Base-by-base conservation (phyloP, 352 stramenopile species). In the Aphanomyces euteiches region DNA sequence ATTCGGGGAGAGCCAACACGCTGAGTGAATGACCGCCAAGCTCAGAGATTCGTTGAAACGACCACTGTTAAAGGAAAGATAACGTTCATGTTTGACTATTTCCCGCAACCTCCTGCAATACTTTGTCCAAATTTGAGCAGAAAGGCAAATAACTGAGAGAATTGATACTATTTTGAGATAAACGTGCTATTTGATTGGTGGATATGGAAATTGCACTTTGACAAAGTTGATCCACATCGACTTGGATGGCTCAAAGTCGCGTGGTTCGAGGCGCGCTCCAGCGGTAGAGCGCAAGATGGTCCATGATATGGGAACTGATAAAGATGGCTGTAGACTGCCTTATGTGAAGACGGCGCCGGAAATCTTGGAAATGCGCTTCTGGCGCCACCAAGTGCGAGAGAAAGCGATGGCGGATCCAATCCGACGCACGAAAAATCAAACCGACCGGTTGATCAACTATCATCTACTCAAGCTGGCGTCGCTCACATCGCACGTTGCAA, bases 341-440 rank as follows among this genome's bases (percentile, higher is more conserved):
- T 67, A 67, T 67, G 59, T 67, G n/a, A 67, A 67, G n/a, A 67
- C 59, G 15, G 59, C 66, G 74, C 72, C 86, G 76, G 0, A 78
- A 53, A 41, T 79, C 74, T 45, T 90, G 77, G 1, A 88, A 69
- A 95, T 95, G 87, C 86, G 87, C 69, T 93, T 95, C 74, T 95
- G 87, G 87, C 80, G 83, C 34, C 74, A 82, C 37, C 72, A 72
- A 37, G 74, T 90, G 72, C 80, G 78, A 64, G 87, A 95, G 73
- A 93, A 84, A 76, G 75, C 83, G 78, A 93, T 95, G 43, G 75
- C 72, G 6, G 86, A 93, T 69, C 86, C 87, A 5, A 77, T 95
- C 72, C 89, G 89, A 54, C 82, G 86, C 72, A 83, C 85, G 56
- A 90, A 89, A 70, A 93, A 95, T 74, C 78, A 88, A 69, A 91